Base-by-base conservation (phyloP, 1,139 yeast species). In the Geotrichum bryndzae region DNA sequence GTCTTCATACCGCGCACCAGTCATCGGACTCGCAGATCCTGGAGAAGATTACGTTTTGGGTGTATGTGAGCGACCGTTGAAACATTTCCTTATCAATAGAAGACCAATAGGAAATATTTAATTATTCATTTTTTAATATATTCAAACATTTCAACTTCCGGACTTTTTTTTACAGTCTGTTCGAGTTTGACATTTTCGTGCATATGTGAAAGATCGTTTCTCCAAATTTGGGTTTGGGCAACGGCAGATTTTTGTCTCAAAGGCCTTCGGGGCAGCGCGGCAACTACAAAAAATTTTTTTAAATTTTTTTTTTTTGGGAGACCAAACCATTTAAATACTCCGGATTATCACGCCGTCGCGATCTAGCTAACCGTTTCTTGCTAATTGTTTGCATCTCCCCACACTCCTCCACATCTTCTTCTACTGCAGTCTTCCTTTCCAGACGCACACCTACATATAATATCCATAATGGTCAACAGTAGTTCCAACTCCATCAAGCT, bases 401-500 rank as follows among this genome's bases (percentile, higher is more conserved):
- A 41, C 18, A n/a, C 48, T n/a, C 5, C 18, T 41, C 10, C 48
- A 8, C 7, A 10, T 41, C 45, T 41, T 41, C 8, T 41, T 18
- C 3, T 23, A n/a, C 22, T 41, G n/a, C 22, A n/a, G 22, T 41
- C 48, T 4, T 4, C 5, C 27, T 25, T 25, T 4, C n/a, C n/a
- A n/a, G 18, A 41, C 22, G 18, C 10, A 7, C n/a, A 41, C 2
- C 15, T 15, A 13, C 15, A n/a, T 15, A 15, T 15, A 6, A n/a
- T 35, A 11, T 4, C 27, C 35, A 25, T 18, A 31, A 60, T 60
- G 60, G 62, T 57, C 22, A 60, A 60, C 51, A 54, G 56, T 25
- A 85, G 66, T 64, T 54, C 90, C 53, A 91, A 90, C 74, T 88
- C 96, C 54, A 91, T 91, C 76, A 91, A 90, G 74, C 81, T 91